Percentiles rank a stretch among this genome's conserved stretches.
Conservation (phyloP, 1,284 basidiomycete species). For the Lignosus rhinocerotis region DNA sequence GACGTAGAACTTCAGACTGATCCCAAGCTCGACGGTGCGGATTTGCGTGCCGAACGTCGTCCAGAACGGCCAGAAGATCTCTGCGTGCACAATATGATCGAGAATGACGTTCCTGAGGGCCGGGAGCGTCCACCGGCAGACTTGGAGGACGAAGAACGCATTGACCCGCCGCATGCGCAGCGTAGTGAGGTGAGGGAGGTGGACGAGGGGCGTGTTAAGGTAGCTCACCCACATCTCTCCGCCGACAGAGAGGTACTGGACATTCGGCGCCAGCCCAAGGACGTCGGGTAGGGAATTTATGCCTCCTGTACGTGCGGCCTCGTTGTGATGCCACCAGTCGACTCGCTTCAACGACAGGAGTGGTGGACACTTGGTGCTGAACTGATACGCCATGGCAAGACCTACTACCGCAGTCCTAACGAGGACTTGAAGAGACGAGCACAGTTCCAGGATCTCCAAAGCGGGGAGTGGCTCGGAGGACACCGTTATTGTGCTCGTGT, state of each 20-base stretch:
- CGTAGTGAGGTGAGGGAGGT: conserved; percentile 45
- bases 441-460: conserved; percentile 47
- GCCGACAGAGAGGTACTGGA: conserved; percentile 58
- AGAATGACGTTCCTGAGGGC: conserved; percentile 48
- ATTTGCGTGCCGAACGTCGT: conserved; percentile 51
- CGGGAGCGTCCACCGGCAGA: conserved; percentile 55
- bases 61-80: conserved; percentile 42
- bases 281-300: conserved; percentile 62
- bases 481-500: conserved; percentile 48
- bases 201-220: conserved; percentile 26
- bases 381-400: conserved; percentile 50
- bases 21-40: conserved; percentile 56
- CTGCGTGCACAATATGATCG: conserved; percentile 42
- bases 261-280: conserved; percentile 50
- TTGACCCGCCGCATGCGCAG: conserved; percentile 53
- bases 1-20: conserved; percentile 50
- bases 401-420: conserved; percentile 38
- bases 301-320: conserved; percentile 62
- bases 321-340: conserved; percentile 66
- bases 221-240: conserved; percentile 43
- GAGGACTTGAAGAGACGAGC: conserved; percentile 54
- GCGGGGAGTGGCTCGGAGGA: conserved; percentile 30
- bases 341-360: conserved; percentile 58
- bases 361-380: conserved; percentile 45
- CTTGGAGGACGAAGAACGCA: conserved; percentile 48